Evolutionary conservation across 345 rosid species (phyloP).

Genomic region (Gossypium bickii): DNA sequence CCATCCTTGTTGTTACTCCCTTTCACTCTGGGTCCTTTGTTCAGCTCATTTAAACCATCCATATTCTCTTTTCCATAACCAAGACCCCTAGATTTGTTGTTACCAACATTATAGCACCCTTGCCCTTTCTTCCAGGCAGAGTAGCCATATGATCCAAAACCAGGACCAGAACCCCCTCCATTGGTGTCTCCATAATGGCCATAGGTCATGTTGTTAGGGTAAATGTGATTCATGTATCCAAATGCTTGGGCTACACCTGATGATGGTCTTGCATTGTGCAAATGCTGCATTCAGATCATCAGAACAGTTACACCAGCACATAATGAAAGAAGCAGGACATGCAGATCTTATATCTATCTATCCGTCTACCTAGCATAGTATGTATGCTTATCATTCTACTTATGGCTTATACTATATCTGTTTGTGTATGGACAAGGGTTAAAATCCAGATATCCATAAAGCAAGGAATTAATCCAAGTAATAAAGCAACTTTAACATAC

Average conservation of each 20-base stretch:
- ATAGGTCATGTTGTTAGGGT: constrained; percentile 46
- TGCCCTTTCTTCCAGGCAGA: constrained; percentile 53
- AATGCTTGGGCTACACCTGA: constrained; percentile 35
- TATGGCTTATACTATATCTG: neutral
- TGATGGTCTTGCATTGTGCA: constrained; percentile 38
- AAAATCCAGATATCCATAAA: neutral
- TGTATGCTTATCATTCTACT: neutral
- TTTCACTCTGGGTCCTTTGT: constrained; percentile 67
- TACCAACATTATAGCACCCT: constrained; percentile 57
- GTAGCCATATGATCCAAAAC: constrained; percentile 48
- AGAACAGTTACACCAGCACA: neutral
- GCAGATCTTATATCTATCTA: neutral
- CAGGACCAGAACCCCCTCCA: constrained; percentile 46
- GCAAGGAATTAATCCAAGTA: neutral
- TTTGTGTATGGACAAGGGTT: neutral
- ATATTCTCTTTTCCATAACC: constrained; percentile 53
- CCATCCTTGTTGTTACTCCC: constrained; percentile 41
- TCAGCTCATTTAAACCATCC: constrained; percentile 72
- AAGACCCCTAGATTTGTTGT: constrained; percentile 46
- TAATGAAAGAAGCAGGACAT: neutral
- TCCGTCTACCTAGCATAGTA: too few relatives aligned
- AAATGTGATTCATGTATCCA: constrained; percentile 46
- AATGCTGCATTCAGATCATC: constrained; percentile 24
- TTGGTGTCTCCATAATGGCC: constrained; percentile 49
- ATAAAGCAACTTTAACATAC: constrained; percentile 28